Evolutionary conservation across 2,329 filamentous ascomycete genomes (phyloP).

Genomic region (Dactylellina drechsleri): DNA sequence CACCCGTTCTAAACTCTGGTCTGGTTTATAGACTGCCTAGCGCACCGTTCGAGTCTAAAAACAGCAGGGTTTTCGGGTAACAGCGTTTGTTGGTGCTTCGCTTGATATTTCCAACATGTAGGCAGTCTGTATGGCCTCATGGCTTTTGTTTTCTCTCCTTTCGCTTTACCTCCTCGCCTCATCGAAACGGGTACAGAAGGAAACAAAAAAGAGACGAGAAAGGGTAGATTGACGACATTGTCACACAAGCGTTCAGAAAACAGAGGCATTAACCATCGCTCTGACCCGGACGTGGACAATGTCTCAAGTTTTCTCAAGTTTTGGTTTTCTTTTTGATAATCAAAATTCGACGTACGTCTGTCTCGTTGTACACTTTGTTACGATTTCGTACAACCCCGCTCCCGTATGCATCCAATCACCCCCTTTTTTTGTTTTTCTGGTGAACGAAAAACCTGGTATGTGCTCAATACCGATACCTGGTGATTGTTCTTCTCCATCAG

Average conservation of each 20-base stretch:
- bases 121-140: constrained; percentile 51
- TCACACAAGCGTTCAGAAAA: constrained; percentile 9
- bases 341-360: constrained; percentile 1
- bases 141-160: constrained; percentile 26
- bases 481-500: constrained; percentile 38
- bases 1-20: no score
- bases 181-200: constrained; percentile 27
- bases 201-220: constrained; percentile 17
- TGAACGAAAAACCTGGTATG: constrained; percentile 43
- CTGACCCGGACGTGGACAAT: not conserved
- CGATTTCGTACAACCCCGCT: constrained; percentile 36
- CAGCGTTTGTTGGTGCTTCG: constrained; percentile 26
- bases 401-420: constrained; percentile 6
- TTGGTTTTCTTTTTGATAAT: constrained; percentile 25
- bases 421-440: constrained; percentile 5
- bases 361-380: constrained; percentile 28
- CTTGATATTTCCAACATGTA: constrained; percentile 41
- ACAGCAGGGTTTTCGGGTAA: constrained; percentile 37
- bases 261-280: not conserved
- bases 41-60: constrained; percentile 18
- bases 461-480: constrained; percentile 43
- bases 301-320: constrained; percentile 2
- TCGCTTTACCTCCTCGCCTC: constrained; percentile 8
- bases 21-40: not conserved
- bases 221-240: constrained; percentile 53